Evolutionary conservation across 495 filamentous ascomycete species (phyloP).

Genomic region (Penicillium goetzii): DNA sequence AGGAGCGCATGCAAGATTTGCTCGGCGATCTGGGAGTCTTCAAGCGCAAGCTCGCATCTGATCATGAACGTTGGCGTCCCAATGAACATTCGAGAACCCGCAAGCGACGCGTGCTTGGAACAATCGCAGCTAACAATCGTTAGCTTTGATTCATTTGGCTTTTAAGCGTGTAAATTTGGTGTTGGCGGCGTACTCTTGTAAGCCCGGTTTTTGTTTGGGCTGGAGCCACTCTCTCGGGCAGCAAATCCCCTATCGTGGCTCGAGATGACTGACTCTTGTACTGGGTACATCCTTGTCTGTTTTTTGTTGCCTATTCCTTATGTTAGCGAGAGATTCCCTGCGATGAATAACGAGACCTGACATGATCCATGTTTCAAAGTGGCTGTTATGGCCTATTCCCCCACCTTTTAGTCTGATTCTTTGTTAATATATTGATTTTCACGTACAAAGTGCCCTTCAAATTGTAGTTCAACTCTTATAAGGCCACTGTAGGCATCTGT

Average conservation of each 20-base stretch:
- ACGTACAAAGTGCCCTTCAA: background rate
- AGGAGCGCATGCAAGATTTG: slow-evolving; percentile 69
- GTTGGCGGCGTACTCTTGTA: slow-evolving; percentile 24
- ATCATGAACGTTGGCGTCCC: slow-evolving; percentile 61
- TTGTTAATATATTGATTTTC: background rate
- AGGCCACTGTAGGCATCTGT: background rate
- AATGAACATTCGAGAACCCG: slow-evolving; percentile 27
- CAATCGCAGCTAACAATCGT: slow-evolving; percentile 39
- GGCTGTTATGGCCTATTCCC: background rate
- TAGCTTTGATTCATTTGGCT: slow-evolving; percentile 27
- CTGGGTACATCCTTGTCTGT: slow-evolving; percentile 16
- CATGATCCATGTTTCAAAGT: slow-evolving; percentile 27
- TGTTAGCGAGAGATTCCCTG: slow-evolving; percentile 30
- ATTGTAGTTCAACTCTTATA: background rate
- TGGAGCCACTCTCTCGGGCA: slow-evolving; percentile 17
- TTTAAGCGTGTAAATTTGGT: slow-evolving; percentile 31
- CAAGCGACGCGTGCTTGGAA: slow-evolving; percentile 43
- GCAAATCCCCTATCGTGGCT: slow-evolving; percentile 9
- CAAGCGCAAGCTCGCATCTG: slow-evolving; percentile 79
- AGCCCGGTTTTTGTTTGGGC: slow-evolving; percentile 21
- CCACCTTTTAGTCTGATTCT: background rate
- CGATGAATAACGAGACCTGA: slow-evolving; percentile 35
- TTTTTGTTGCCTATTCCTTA: slow-evolving; percentile 30
- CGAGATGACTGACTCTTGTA: background rate
- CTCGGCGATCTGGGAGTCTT: slow-evolving; percentile 80